Evolutionary conservation across 768 basidiomycete species (phyloP).

Genomic region (Termitomyces sp.): DNA sequence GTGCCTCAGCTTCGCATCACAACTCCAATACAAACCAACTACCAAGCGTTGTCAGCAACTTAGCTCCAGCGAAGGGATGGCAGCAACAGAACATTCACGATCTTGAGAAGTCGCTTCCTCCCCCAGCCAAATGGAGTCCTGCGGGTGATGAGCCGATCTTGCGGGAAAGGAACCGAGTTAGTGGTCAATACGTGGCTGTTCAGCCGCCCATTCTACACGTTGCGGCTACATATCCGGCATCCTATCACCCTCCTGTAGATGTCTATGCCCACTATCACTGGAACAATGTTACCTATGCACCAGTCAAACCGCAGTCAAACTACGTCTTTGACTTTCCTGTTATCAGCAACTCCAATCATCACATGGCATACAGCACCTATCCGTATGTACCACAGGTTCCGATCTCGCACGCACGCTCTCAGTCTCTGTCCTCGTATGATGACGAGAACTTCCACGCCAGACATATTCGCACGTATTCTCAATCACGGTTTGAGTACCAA

Average conservation of each 20-base stretch:
- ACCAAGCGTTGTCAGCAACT: constrained; percentile 5
- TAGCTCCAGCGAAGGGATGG: constrained; percentile 9
- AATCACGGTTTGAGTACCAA: constrained; percentile 49
- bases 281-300: constrained; percentile 28
- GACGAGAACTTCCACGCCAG: constrained; percentile 41
- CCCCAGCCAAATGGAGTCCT: constrained; percentile 80
- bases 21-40: constrained; percentile 12
- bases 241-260: constrained; percentile 29
- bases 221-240: constrained; percentile 29
- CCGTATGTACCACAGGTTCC: constrained; percentile 29
- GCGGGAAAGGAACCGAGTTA: constrained; percentile 43
- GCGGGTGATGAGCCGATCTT: constrained; percentile 72
- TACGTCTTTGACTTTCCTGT: constrained; percentile 33
- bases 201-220: constrained; percentile 41
- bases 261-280: constrained; percentile 32
- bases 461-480: constrained; percentile 57
- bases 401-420: constrained; percentile 48
- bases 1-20: constrained; percentile 23
- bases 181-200: constrained; percentile 60
- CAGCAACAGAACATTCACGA: constrained; percentile 11
- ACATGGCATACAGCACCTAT: constrained; percentile 31
- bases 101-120: constrained; percentile 41
- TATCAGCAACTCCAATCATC: constrained; percentile 23
- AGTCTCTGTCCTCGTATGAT: constrained; percentile 49
- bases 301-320: constrained; percentile 31